Evolutionary conservation across 371 early-diverging fungal genomes (phyloP), one percentile per base, ranked within the genome.

Genomic region (Umbelopsis sp.): DNA sequence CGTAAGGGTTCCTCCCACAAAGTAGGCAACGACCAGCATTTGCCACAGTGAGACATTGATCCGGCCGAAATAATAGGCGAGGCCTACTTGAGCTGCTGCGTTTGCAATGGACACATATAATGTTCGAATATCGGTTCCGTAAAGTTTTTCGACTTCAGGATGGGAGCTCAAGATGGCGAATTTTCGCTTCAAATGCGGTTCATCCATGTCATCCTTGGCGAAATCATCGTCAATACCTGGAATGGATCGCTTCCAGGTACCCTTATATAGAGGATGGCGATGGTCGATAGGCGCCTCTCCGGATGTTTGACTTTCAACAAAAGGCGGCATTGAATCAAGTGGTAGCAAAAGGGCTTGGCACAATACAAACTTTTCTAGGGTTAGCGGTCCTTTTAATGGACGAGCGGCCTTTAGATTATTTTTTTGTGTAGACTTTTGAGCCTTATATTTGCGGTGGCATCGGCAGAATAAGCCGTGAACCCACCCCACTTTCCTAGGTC

Each of bases 141-240:
- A 94, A 46, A 97, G 87, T 53, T 87, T 78, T 69, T 88, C 89
- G 63, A 98, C 91, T 70, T 96, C 92, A n/a, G 98, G 98, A 75
- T 97, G 87, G 72, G 89, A 85, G 48, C 86, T 77, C 63, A 98
- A 85, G 72, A 98, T 96, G 67, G 92, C 90, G 44, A 87, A 83
- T 81, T 94, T 92, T 64, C 98, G 90, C 80, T 95, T 94, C 71
- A 92, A 82, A 81, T 98, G 99, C 45, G 99, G 99, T 78, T 98
- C 98, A 77, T 98, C 98, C 81, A 90, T 79, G 76, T 93, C 87
- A 76, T 96, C 96, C 66, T 83, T 88, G 62, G 95, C 92, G 70
- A 96, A 86, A 67, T 87, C 88, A 62, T 92, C 84, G 70, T 95
- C 89, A 14, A 80, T 71, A 22, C 84, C 80, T 12, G 96, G 95